Percentiles rank a stretch among this genome's conserved stretches.
Conservation (phyloP, 2,329 filamentous ascomycete species). For the Aureobasidium musti region DNA sequence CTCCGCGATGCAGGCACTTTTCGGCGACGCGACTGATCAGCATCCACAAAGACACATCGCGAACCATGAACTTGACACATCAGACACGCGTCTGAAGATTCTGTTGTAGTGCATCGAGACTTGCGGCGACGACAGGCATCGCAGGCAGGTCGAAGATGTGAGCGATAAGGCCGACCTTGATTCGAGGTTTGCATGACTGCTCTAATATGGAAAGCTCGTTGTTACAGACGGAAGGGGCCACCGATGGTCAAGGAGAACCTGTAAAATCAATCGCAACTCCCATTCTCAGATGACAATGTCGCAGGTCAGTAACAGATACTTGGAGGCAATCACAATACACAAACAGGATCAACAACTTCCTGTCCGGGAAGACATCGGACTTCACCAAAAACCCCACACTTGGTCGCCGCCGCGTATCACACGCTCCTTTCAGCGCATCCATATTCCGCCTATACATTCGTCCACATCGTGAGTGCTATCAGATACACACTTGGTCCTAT, state of each 20-base stretch:
- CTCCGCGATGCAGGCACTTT: not conserved
- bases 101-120: conserved; percentile 46
- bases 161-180: conserved; percentile 44
- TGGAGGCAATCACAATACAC: not conserved
- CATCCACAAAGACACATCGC: conserved; percentile 36
- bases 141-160: conserved; percentile 47
- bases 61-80: conserved; percentile 45
- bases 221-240: not conserved
- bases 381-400: not conserved
- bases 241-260: not conserved
- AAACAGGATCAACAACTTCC: not conserved
- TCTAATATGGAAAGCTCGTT: not conserved
- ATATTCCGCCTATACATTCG: no score
- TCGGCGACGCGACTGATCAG: not conserved
- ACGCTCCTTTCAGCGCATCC: no score
- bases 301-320: not conserved
- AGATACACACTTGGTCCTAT: not conserved
- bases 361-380: not conserved
- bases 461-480: no score
- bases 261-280: not conserved
- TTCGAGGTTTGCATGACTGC: conserved; percentile 10
- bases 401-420: no score
- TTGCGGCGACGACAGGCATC: conserved; percentile 46
- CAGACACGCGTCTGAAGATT: conserved; percentile 34
- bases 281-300: not conserved